These are phyloP conservation scores for Ophiostoma sp. DNA, from an alignment of 2,329 filamentous ascomycete genomes.

Conservation along the genomic window DNA sequence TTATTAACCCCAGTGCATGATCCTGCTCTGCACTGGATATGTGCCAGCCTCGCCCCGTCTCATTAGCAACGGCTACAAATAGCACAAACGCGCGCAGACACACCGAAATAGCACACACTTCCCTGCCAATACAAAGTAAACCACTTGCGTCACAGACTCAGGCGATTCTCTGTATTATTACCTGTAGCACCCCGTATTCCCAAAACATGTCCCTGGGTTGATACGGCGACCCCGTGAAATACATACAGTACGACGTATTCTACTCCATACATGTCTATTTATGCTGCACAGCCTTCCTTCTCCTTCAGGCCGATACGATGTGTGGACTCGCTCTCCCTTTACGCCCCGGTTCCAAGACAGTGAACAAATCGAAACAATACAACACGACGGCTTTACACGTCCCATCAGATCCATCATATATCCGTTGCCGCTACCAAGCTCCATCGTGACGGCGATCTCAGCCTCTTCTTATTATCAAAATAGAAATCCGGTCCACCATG, in stretches of 20 bases:
- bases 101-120: background rate
- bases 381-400: background rate
- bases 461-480: too few species aligned
- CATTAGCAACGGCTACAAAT: slow-evolving; percentile 14
- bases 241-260: background rate
- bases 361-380: slow-evolving; percentile 2
- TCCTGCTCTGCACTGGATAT: background rate
- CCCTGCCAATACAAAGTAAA: background rate
- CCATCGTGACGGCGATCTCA: too few species aligned
- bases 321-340: background rate
- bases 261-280: background rate
- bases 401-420: background rate
- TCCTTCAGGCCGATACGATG: background rate
- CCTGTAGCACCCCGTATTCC: background rate
- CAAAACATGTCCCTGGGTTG: background rate
- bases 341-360: background rate
- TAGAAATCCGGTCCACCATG: background rate
- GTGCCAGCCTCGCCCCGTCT: background rate
- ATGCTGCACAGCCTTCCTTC: background rate
- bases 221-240: background rate
- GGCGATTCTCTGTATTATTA: background rate
- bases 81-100: background rate
- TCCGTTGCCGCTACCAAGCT: too few species aligned
- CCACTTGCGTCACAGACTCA: background rate
- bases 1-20: background rate